Evolutionary conservation across 768 basidiomycete genomes (phyloP), one percentile per base, ranked within the genome.

Genomic region (Clitopilus passeckerianus): DNA sequence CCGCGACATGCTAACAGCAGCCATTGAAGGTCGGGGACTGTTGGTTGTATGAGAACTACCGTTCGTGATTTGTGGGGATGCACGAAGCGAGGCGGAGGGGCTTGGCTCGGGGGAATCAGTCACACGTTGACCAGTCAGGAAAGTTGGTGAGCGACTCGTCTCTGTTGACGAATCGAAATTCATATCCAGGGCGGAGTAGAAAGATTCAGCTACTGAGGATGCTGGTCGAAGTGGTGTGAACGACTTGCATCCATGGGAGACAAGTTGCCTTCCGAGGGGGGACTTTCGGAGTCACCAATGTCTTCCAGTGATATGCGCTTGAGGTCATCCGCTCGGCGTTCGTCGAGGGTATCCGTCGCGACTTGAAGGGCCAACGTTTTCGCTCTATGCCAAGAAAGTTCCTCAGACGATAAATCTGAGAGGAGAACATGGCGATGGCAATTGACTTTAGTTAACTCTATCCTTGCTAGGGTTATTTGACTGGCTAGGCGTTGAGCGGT

Each of bases 351-450:
- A 65, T 87, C 82, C 43, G 82, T 86, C 6, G 92, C 92, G 22
- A 85, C 86, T 62, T 82, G 83, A 60, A 94, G 71, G 24, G 92
- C 92, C n/a, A 87, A 76, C 46, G 80, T 79, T 64, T 87, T 88
- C 23, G 86, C 83, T 55, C 79, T 74, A 62, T 78, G 80, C 83
- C 88, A 88, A 53, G 86, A 83, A 34, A 78, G 78, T 57, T 80
- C 79, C 67, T 93, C 93, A 2, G 83, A 83, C 44, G 79, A 77
- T n/a, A 95, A 78, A 70, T 98, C 95, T 33, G 82, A 77, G 9
- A 77, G 75, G 53, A 98, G 81, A 10, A 95, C 82, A 53, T 85
- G 82, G 18, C 87, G 87, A 70, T 93, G 87, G 67, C 91, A 90
- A n/a, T 75, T 71, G 33, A 90, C 74, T 67, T 84, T 89, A 63